Evolutionary conservation across 768 basidiomycete genomes (phyloP).

Genomic region (Dioszegia crocea): DNA sequence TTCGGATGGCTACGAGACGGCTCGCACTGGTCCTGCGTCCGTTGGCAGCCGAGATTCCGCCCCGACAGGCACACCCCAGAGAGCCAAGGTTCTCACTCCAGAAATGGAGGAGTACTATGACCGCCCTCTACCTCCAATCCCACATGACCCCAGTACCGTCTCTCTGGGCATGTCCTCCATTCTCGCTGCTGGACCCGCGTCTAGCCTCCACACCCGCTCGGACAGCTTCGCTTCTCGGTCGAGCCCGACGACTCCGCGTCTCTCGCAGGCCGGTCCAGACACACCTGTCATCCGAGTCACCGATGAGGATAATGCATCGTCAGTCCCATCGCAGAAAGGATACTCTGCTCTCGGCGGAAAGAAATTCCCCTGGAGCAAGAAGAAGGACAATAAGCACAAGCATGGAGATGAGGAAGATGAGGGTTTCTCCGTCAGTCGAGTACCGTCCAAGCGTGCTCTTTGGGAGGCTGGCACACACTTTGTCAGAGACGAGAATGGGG

Average conservation of each 20-base stretch:
- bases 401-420: slow-evolving; percentile 22
- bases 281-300: not conserved
- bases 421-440: slow-evolving; percentile 32
- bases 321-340: not conserved
- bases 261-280: not conserved
- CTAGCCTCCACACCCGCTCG: not conserved
- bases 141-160: not conserved
- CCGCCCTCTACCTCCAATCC: slow-evolving; percentile 2
- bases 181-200: not conserved
- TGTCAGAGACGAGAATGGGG: slow-evolving; percentile 37
- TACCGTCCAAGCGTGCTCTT: slow-evolving; percentile 29
- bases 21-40: not conserved
- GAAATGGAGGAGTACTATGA: not conserved
- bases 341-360: not conserved
- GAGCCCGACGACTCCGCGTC: not conserved
- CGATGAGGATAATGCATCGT: not conserved
- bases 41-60: not conserved
- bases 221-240: not conserved
- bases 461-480: slow-evolving; percentile 47
- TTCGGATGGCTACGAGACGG: not conserved
- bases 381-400: not conserved
- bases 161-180: not conserved
- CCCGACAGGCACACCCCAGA: not conserved
- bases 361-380: not conserved
- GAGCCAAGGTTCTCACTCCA: not conserved